These are phyloP conservation scores for Colletotrichum filicis DNA, from an alignment of 2,329 filamentous ascomycete species.

Conservation along the genomic window DNA sequence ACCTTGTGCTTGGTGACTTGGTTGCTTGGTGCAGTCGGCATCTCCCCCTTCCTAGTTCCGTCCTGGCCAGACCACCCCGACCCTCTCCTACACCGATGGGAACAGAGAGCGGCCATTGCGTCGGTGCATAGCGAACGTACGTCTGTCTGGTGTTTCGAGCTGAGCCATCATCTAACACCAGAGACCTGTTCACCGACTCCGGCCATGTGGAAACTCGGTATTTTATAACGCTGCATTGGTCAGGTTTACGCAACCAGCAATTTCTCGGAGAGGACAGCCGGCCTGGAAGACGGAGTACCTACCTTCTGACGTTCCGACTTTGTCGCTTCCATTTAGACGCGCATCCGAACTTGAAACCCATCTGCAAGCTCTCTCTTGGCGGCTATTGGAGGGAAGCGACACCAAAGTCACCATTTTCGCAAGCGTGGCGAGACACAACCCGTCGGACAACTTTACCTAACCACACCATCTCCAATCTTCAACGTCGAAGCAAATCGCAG, in stretches of 20 bases:
- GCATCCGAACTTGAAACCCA: conserved; percentile 5
- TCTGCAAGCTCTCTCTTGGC: conserved; percentile 17
- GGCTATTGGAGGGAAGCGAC: conserved; percentile 11
- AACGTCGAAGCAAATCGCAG: not conserved
- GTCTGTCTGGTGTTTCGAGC: conserved; percentile 35
- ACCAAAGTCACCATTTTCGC: not conserved
- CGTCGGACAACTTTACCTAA: conserved; percentile 1
- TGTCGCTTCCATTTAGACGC: not conserved
- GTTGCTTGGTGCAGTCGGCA: not conserved
- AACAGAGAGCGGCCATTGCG: conserved; percentile 29
- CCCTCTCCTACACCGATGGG: conserved; percentile 23
- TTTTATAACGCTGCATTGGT: conserved; percentile 23
- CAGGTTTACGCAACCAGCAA: conserved; percentile 15
- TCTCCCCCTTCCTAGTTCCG: not conserved
- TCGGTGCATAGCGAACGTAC: conserved; percentile 28
- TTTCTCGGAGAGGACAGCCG: not conserved
- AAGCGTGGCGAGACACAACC: conserved; percentile 1
- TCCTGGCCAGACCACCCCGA: conserved; percentile 21
- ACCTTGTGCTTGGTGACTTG: too few species aligned
- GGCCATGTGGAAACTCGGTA: conserved; percentile 27
- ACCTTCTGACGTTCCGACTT: not conserved
- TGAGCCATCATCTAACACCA: conserved; percentile 33
- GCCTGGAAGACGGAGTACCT: too few species aligned
- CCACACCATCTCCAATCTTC: not conserved
- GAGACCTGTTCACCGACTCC: conserved; percentile 29